Evolutionary conservation across 257 asterid genomes (phyloP).

Genomic region (Capsicum chinense): DNA sequence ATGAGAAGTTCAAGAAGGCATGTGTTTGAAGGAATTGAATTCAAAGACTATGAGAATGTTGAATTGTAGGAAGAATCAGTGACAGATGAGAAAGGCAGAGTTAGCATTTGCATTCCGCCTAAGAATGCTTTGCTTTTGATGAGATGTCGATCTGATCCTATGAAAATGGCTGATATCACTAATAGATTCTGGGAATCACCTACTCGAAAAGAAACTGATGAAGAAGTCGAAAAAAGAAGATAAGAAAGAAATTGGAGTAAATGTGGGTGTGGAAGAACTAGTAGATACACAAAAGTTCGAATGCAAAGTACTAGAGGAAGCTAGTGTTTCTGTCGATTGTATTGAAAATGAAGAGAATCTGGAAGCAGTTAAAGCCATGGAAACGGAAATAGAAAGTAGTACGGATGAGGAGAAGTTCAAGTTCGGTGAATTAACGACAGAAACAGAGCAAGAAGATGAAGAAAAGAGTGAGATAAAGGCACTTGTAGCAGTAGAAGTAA

Average conservation of each 20-base stretch:
- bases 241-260: constrained; percentile 13
- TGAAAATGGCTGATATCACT: constrained; percentile 78
- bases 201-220: constrained; percentile 38
- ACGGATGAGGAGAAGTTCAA: constrained; percentile 28
- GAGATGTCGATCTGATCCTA: constrained; percentile 99
- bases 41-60: constrained; percentile 49
- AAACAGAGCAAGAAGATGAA: neutral
- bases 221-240: constrained; percentile 22
- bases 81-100: constrained; percentile 56
- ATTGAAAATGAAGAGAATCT: constrained; percentile 37
- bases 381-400: constrained; percentile 28
- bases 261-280: constrained; percentile 3
- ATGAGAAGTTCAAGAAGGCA: constrained; percentile 70
- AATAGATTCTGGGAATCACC: constrained; percentile 64
- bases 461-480: neutral
- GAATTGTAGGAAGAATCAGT: neutral
- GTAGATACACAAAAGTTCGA: constrained; percentile 27
- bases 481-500: neutral
- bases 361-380: constrained; percentile 26
- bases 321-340: constrained; percentile 35
- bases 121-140: constrained; percentile 89
- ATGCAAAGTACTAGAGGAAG: constrained; percentile 22
- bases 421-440: neutral
- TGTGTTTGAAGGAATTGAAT: constrained; percentile 83
- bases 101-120: constrained; percentile 89